Percentiles rank a stretch among this genome's conserved stretches.
Evolutionary conservation across 768 basidiomycete species (phyloP).

Genomic region (Xanthoconium stramineum): DNA sequence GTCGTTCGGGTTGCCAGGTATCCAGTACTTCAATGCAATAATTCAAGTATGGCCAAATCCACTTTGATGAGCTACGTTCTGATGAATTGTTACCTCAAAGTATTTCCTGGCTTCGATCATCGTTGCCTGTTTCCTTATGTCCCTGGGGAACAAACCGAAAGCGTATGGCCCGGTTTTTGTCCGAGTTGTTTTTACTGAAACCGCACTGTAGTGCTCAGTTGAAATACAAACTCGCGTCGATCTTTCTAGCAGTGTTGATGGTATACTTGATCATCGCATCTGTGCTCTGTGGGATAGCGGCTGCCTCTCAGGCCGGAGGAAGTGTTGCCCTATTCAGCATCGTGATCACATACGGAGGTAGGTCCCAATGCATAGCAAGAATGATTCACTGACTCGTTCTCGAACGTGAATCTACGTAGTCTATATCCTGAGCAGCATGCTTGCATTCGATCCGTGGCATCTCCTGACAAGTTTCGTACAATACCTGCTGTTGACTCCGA

Average conservation of each 20-base stretch:
- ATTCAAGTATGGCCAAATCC: conserved; percentile 51
- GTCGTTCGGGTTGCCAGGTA: conserved; percentile 59
- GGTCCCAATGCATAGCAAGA: conserved; percentile 17
- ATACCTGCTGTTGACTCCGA: conserved; percentile 83
- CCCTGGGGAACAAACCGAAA: conserved; percentile 93
- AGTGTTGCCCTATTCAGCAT: conserved; percentile 83
- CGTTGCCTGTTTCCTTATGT: conserved; percentile 87
- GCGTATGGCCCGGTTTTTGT: conserved; percentile 44
- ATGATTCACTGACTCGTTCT: not conserved
- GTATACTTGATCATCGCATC: conserved; percentile 82
- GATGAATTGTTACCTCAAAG: conserved; percentile 33
- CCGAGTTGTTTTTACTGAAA: conserved; percentile 1
- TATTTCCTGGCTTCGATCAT: conserved; percentile 83
- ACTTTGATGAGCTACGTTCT: not conserved
- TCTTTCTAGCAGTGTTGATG: conserved; percentile 74
- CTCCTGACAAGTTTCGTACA: conserved; percentile 88
- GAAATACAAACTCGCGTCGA: conserved; percentile 81
- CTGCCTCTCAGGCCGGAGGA: conserved; percentile 60
- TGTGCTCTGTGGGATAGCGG: conserved; percentile 73
- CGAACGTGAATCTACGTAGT: conserved; percentile 39
- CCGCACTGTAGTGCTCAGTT: conserved; percentile 17
- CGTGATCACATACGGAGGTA: conserved; percentile 79
- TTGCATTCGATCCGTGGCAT: conserved; percentile 96
- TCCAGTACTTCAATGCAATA: conserved; percentile 72
- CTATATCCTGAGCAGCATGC: conserved; percentile 70